Evolutionary conservation across 495 filamentous ascomycete species (phyloP), one percentile per base, ranked within the genome.

Genomic region (Aspergillus biplanus): DNA sequence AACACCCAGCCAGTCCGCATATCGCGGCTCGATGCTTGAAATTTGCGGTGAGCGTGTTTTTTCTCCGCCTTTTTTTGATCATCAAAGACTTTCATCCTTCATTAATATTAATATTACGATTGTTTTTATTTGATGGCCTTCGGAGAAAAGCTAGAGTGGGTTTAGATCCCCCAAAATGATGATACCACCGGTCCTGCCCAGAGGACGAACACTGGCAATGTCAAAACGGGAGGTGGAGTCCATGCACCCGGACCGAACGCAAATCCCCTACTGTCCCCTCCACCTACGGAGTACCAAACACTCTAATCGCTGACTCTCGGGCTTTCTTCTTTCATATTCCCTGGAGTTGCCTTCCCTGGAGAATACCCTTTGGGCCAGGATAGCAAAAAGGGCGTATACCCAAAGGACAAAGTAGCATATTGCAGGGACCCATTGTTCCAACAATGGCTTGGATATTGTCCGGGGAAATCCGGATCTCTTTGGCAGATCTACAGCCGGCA

Each of bases 181-280:
- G 68, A 75, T 13, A 68, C 87, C 21, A 69, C 83, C 18, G 66
- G 69, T 15, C 73, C 75, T 12, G 74, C 88, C 52, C 73, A 80
- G 47, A 65, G 65, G 62, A 85, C 76, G 39, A 71, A 74, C 42
- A 72, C 82, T 55, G 76, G 87, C 1, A 74, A 93, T 34, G 78
- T 93, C 35, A 90, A 93, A 71, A 93, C 90, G 1, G 90, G 90
- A 0, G 90, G 90, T 4, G 90, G 90, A 9, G 86, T 90, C 0
- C 84, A 91, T 67, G 91, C 89, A 1, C 90, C 90, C 0, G 82
- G 83, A 2, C 90, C 89, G 11, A 88, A 85, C 58, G 90, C 88
- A n/a, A 87, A 79, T 33, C 87, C 87, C 0, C 90, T 93, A 91
- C 71, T 79, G 85, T 2, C 86, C 89, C 1, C 79, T 93, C 0